These are phyloP conservation scores for Umbilicus rupestris DNA, from an alignment of 164 flowering plant genomes.

Conservation along the genomic window DNA sequence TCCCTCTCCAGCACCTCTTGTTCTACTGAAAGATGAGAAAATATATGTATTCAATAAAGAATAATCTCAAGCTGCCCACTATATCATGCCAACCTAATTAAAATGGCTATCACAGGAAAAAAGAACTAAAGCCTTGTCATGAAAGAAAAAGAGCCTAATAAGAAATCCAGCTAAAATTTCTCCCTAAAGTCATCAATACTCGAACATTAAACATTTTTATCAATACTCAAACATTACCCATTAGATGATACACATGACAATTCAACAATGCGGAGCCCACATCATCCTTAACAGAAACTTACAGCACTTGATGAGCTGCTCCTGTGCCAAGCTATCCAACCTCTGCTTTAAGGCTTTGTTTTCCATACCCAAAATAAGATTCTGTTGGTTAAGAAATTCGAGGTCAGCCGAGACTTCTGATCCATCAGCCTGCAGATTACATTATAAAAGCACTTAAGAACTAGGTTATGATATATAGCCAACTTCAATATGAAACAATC, in stretches of 20 bases:
- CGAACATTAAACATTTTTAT: no score
- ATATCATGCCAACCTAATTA: not conserved
- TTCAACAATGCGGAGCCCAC: not conserved
- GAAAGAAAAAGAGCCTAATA: not conserved
- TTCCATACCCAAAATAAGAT: constrained; percentile 77
- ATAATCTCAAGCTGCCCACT: not conserved
- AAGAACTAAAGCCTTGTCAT: no score
- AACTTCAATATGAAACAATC: not conserved
- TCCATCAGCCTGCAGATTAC: constrained; percentile 64
- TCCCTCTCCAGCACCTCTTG: constrained; percentile 93
- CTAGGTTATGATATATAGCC: not conserved
- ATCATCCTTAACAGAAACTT: constrained; percentile 22
- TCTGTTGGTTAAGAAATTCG: constrained; percentile 73
- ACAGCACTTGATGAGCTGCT: constrained; percentile 77
- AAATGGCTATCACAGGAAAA: not conserved
- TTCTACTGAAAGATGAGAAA: constrained; percentile 51
- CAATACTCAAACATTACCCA: not conserved
- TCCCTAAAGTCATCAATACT: no score
- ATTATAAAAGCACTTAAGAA: constrained; percentile 7
- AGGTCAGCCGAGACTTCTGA: constrained; percentile 84
- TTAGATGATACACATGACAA: not conserved
- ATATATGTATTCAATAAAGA: not conserved
- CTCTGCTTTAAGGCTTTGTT: constrained; percentile 91
- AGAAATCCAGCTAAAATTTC: not conserved
- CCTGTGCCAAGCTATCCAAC: constrained; percentile 71